These are phyloP conservation scores for Mortierella sp. DNA, from an alignment of 371 early-diverging fungal genomes.

Conservation along the genomic window DNA sequence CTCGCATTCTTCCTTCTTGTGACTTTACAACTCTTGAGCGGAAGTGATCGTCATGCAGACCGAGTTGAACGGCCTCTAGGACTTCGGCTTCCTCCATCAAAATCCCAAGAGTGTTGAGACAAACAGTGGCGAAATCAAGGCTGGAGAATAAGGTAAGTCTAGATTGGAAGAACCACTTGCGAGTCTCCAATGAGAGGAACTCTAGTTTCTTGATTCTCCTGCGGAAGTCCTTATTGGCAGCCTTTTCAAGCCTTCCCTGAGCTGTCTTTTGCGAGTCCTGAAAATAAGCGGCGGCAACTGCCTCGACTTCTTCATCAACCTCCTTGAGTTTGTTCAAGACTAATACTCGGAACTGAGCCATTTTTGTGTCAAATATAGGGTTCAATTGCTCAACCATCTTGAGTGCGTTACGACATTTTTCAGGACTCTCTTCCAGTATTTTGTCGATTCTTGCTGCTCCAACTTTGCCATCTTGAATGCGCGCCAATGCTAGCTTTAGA, in stretches of 20 bases:
- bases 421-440: constrained; percentile 55
- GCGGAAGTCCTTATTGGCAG: constrained; percentile 76
- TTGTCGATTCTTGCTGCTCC: constrained; percentile 56
- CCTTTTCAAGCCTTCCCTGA: constrained; percentile 69
- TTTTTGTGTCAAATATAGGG: constrained; percentile 54
- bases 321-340: constrained; percentile 59
- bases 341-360: constrained; percentile 51
- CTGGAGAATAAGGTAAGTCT: constrained; percentile 52
- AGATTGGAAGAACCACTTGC: constrained; percentile 58
- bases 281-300: constrained; percentile 58
- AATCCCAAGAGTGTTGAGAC: constrained; percentile 71
- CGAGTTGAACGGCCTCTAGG: constrained; percentile 71
- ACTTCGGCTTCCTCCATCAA: constrained; percentile 82
- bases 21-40: constrained; percentile 65
- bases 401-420: constrained; percentile 50
- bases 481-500: constrained; percentile 49
- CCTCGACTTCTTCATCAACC: constrained; percentile 64
- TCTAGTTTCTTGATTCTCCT: constrained; percentile 74
- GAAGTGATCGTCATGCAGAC: constrained; percentile 59
- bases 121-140: constrained; percentile 65
- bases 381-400: constrained; percentile 57
- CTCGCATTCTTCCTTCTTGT: constrained; percentile 65
- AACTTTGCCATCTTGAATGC: constrained; percentile 57
- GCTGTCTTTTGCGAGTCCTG: constrained; percentile 60
- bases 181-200: constrained; percentile 48